phyloP scores from a whole-genome alignment of 345 rosid species.

The Euphorbia lathyris region DNA sequence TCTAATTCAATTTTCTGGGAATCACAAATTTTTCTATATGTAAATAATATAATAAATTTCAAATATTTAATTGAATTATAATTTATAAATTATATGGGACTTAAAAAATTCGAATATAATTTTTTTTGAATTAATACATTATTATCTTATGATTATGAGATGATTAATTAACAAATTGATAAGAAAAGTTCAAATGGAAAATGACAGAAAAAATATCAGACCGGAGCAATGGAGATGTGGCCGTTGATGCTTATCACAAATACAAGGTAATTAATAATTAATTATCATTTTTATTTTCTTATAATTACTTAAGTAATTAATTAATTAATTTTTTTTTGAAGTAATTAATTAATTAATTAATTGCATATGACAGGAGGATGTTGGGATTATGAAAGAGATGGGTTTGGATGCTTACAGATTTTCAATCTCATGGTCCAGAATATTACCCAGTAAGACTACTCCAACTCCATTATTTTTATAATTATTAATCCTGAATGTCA shows the following conservation, averaged over 20 bases:
- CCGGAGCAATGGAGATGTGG: slow-evolving; percentile 54
- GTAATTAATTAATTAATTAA: neutral
- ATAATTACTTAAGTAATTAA: neutral
- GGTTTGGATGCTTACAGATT: slow-evolving; percentile 27
- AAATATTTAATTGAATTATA: too few species aligned
- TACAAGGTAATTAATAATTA: slow-evolving; percentile 50
- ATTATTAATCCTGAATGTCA: too few species aligned
- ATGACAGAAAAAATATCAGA: slow-evolving; percentile 39
- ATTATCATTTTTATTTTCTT: neutral
- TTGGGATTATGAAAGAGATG: slow-evolving; percentile 23
- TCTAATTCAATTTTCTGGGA: neutral
- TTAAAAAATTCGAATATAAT: too few species aligned
- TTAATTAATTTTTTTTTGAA: too few species aligned
- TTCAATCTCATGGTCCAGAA: slow-evolving; percentile 30
- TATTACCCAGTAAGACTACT: slow-evolving; percentile 21
- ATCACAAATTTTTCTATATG: too few species aligned
- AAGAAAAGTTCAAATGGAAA: neutral
- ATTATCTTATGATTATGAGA: neutral
- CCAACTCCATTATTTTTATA: neutral
- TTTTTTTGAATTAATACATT: neutral
- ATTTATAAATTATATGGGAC: too few species aligned
- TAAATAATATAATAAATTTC: too few species aligned
- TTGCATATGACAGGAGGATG: slow-evolving; percentile 19
- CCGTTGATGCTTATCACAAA: slow-evolving; percentile 72
- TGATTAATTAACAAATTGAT: neutral